Conservation (phyloP, 2,329 filamentous ascomycete genomes). For the Colletotrichum truncatum region DNA sequence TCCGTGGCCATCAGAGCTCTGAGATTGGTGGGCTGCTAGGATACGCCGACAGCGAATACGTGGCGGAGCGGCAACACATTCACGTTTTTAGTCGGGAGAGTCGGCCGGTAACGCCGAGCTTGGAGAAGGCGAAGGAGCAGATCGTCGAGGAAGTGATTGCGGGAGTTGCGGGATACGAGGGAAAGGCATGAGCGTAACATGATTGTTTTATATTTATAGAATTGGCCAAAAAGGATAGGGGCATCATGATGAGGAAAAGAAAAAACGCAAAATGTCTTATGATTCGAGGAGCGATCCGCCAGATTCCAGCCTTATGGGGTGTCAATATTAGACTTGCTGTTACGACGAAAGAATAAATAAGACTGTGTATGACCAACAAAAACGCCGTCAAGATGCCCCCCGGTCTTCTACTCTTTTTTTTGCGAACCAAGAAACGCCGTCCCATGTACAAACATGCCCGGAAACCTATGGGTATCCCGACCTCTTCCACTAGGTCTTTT, state of each 20-base stretch:
- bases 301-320: not conserved
- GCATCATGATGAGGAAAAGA: not conserved
- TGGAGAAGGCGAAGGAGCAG: slow-evolving; percentile 34
- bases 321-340: slow-evolving; percentile 1
- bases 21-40: slow-evolving; percentile 85
- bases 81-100: slow-evolving; percentile 73
- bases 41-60: slow-evolving; percentile 95
- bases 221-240: not conserved
- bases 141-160: slow-evolving; percentile 20
- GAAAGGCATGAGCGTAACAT: slow-evolving; percentile 14
- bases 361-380: slow-evolving; percentile 25
- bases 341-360: not conserved
- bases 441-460: slow-evolving; percentile 6
- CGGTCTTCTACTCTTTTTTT: slow-evolving; percentile 21
- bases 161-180: slow-evolving; percentile 36
- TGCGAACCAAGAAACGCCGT: slow-evolving; percentile 21
- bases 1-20: slow-evolving; percentile 84
- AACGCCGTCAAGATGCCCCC: slow-evolving; percentile 29
- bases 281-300: slow-evolving; percentile 2
- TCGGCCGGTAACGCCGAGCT: slow-evolving; percentile 59
- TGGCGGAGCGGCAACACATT: slow-evolving; percentile 88
- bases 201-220: not conserved
- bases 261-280: not conserved
- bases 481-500: not conserved
- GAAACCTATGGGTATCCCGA: not conserved